Evolutionary conservation across 164 flowering plant genomes (phyloP).

Genomic region (Brasenia schreberi): DNA sequence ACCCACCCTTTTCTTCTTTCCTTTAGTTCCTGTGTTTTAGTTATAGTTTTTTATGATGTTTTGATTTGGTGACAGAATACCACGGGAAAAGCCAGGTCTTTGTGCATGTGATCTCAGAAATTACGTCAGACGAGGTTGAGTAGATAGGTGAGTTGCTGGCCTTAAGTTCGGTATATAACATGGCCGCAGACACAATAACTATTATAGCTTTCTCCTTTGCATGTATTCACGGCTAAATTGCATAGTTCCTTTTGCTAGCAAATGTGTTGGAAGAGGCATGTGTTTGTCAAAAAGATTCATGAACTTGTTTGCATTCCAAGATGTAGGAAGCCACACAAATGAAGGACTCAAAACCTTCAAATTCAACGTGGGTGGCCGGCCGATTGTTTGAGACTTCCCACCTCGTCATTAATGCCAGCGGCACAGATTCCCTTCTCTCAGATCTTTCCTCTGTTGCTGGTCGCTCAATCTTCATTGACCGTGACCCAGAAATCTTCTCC

Average conservation of each 20-base stretch:
- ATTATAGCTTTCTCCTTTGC: too few species aligned
- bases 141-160: conserved; percentile 61
- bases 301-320: too few species aligned
- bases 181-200: too few species aligned
- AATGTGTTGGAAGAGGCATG: too few species aligned
- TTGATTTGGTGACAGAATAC: conserved; percentile 63
- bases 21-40: not conserved
- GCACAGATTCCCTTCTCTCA: conserved; percentile 63
- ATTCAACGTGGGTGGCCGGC: conserved; percentile 98
- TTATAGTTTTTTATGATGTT: not conserved
- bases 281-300: too few species aligned
- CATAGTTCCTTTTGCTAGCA: too few species aligned
- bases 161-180: too few species aligned
- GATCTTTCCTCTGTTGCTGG: conserved; percentile 33
- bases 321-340: not conserved
- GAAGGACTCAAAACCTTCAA: conserved; percentile 7
- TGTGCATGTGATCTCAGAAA: conserved; percentile 94
- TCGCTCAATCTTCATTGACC: conserved; percentile 71
- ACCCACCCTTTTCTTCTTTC: not conserved
- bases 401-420: conserved; percentile 52
- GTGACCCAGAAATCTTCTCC: conserved; percentile 89
- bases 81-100: conserved; percentile 95
- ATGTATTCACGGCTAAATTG: too few species aligned
- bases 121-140: conserved; percentile 99
- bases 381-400: conserved; percentile 75